Evolutionary conservation across 331 rosid genomes (phyloP).

Genomic region (Phaseolus coccineus): DNA sequence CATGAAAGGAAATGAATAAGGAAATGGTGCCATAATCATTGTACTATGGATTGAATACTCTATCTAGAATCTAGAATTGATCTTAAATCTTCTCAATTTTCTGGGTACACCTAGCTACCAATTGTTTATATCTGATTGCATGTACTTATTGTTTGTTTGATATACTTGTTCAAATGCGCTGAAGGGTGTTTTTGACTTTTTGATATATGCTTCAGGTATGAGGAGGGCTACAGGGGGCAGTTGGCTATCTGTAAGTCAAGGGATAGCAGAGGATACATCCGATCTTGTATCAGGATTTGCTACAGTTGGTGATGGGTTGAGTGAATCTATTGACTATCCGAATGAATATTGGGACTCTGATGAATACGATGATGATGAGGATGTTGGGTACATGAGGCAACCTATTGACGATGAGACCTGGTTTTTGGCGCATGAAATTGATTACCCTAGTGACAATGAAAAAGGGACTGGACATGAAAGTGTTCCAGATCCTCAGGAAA

Average conservation of each 20-base stretch:
- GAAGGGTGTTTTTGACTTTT: constrained; percentile 36
- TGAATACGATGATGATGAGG: constrained; percentile 90
- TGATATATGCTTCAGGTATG: constrained; percentile 59
- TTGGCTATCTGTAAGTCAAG: constrained; percentile 91
- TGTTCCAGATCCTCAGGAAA: constrained; percentile 78
- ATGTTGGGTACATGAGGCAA: constrained; percentile 92
- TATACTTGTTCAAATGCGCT: not conserved
- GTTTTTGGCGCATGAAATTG: constrained; percentile 94
- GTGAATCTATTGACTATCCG: constrained; percentile 82
- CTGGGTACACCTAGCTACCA: not conserved
- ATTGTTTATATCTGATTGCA: constrained; percentile 26
- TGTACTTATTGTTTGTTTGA: not conserved
- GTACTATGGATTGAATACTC: not conserved
- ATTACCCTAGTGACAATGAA: constrained; percentile 94
- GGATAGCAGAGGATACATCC: constrained; percentile 84
- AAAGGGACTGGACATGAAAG: constrained; percentile 82
- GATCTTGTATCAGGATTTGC: constrained; percentile 93
- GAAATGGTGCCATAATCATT: not conserved
- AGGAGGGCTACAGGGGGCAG: constrained; percentile 72
- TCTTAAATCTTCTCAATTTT: constrained; percentile 2
- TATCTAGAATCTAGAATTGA: constrained; percentile 12
- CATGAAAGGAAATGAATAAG: not conserved
- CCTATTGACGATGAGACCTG: constrained; percentile 95
- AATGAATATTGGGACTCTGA: constrained; percentile 95
- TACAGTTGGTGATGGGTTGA: constrained; percentile 84